Base-by-base conservation (phyloP, 2,329 filamentous ascomycete genomes). In the Aspergillus sp. region DNA sequence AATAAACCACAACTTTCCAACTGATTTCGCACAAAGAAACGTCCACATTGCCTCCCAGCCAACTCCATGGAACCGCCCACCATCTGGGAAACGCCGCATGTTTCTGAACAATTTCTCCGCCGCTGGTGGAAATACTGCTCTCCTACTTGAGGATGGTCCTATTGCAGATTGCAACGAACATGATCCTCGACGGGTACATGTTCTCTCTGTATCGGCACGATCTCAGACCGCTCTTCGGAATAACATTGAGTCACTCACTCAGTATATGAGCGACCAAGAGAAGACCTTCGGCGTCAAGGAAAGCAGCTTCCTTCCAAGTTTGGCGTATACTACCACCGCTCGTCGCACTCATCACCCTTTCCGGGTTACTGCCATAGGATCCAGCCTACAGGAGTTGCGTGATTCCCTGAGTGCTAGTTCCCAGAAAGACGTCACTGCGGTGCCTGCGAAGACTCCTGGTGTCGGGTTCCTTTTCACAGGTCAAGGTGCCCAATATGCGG, bases 91-190 rank as follows among this genome's bases (percentile, higher is more conserved):
- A 53, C 71, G 82, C 2, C 70, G 72, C 6, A 74, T 78, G 0
- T 72, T 78, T 25, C 71, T 89, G 61, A 90, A 90, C 76, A 90
- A 88, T 71, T 90, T 90, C 66, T 83, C 83, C 61, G 89, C 88
- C 2, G 85, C 87, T 44, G 88, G 88, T 55, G 88, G 88, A 15
- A 91, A 91, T 73, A 89, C 87, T 1, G 84, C 86, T 15, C 70
- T 90, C 23, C 71, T 90, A 6, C 66, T 90, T 2, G 85, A 90
- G 66, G 87, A 90, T 60, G 83, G 78, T 0, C 84, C 85, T 6
- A 52, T 70, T 71, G 56, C 54, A 63, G 58, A 68, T 64, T 12
- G 35, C 52, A 66, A 66, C 62, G 37, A 15, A 15, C 11, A 57
- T 15, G 86, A 89, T 62, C 76, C 83, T 7, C 81, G 87, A 19